These are phyloP conservation scores for Penicillium macrosclerotiorum DNA, from an alignment of 495 filamentous ascomycete genomes.

Conservation along the genomic window DNA sequence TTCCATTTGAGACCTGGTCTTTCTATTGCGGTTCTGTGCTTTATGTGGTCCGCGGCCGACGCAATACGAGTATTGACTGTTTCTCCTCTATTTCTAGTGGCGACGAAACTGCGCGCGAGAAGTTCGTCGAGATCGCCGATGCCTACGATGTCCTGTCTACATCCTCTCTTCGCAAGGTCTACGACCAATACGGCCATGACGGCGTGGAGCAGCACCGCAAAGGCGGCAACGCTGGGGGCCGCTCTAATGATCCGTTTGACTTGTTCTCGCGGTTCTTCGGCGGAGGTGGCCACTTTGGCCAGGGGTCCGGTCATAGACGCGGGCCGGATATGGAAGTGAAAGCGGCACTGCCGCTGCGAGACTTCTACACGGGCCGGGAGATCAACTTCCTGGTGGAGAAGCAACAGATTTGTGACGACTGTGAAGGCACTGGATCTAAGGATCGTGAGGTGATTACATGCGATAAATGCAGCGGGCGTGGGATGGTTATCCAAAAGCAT, in stretches of 20 bases:
- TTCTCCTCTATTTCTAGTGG: too few species aligned
- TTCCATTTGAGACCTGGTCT: too few species aligned
- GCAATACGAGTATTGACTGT: too few species aligned
- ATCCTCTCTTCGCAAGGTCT: constrained; percentile 78
- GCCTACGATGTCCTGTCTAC: constrained; percentile 93
- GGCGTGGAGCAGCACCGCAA: constrained; percentile 81
- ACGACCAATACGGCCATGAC: constrained; percentile 94
- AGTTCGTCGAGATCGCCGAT: constrained; percentile 93
- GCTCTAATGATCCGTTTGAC: constrained; percentile 86
- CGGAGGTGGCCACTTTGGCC: constrained; percentile 78
- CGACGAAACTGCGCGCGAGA: constrained; percentile 77
- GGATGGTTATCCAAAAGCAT: constrained; percentile 77
- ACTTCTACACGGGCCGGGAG: constrained; percentile 89
- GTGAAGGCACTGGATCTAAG: constrained; percentile 79
- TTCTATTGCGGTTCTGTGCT: too few species aligned
- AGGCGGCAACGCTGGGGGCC: constrained; percentile 58
- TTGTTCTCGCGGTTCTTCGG: constrained; percentile 98
- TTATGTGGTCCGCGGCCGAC: too few species aligned
- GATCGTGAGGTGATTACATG: constrained; percentile 83
- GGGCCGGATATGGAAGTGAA: constrained; percentile 91
- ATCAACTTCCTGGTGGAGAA: constrained; percentile 89
- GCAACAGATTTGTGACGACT: constrained; percentile 91
- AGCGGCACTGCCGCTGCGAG: constrained; percentile 74
- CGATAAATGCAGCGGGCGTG: constrained; percentile 70
- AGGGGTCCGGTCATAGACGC: constrained; percentile 70